These are phyloP conservation scores for Linum trigynum DNA, from an alignment of 345 rosid species.

Conservation along the genomic window DNA sequence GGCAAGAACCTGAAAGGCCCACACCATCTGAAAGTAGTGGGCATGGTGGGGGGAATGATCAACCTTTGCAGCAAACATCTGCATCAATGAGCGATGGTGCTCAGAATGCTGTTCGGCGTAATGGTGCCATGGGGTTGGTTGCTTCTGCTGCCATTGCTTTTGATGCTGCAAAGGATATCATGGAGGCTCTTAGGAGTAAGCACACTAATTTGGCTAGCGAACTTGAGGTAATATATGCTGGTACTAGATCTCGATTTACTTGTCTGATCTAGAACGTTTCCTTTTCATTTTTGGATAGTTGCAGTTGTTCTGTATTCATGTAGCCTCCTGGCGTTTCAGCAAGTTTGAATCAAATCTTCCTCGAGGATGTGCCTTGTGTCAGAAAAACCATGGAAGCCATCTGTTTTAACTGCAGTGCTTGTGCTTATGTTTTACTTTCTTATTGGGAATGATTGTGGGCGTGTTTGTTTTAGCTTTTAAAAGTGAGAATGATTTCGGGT, in stretches of 20 bases:
- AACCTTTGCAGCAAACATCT: conserved; percentile 63
- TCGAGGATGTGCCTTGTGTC: not conserved
- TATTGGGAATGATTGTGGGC: not conserved
- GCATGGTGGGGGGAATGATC: conserved; percentile 60
- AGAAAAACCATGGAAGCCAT: not conserved
- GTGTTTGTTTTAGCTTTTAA: no score
- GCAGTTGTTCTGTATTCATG: not conserved
- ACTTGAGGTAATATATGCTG: conserved; percentile 66
- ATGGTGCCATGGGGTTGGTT: conserved; percentile 48
- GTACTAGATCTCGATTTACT: conserved; percentile 2
- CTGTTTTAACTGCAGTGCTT: not conserved
- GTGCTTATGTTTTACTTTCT: not conserved
- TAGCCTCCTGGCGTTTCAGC: not conserved
- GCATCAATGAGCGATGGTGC: conserved; percentile 44
- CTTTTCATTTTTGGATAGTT: not conserved
- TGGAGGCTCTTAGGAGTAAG: conserved; percentile 96
- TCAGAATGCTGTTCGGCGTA: conserved; percentile 60
- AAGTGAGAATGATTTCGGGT: no score
- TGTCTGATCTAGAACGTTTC: no score
- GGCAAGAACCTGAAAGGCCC: conserved; percentile 80
- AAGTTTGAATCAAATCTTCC: not conserved
- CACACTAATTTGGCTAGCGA: conserved; percentile 91
- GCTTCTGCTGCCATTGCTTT: conserved; percentile 89
- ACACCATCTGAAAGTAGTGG: conserved; percentile 41
- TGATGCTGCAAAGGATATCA: conserved; percentile 97